phyloP scores from a whole-genome alignment of 495 filamentous ascomycete species.

The Penicillium psychrofluorescens region DNA sequence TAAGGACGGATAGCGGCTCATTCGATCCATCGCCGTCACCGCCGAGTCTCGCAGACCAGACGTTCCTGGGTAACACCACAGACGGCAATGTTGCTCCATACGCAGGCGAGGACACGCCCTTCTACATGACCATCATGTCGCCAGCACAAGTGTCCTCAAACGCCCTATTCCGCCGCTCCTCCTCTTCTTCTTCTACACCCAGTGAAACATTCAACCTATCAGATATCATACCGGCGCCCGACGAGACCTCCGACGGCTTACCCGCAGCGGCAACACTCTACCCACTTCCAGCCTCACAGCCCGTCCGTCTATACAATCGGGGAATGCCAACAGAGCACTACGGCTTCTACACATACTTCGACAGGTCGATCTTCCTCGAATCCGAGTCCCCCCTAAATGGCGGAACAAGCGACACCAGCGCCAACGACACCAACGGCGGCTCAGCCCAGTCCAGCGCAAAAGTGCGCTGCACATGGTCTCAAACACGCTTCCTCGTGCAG shows the following conservation, averaged over 20 bases:
- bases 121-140: constrained; percentile 41
- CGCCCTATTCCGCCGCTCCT: constrained; percentile 18
- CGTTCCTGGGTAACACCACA: constrained; percentile 77
- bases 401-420: constrained; percentile 20
- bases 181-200: constrained; percentile 21
- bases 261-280: constrained; percentile 62
- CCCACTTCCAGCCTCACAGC: constrained; percentile 64
- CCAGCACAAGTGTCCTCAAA: constrained; percentile 18
- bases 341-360: constrained; percentile 88
- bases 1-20: constrained; percentile 8
- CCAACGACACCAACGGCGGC: constrained; percentile 60
- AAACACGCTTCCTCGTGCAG: constrained; percentile 80
- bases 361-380: constrained; percentile 76
- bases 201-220: constrained; percentile 28
- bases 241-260: constrained; percentile 56
- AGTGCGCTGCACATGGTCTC: constrained; percentile 68
- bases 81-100: constrained; percentile 58
- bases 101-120: constrained; percentile 45
- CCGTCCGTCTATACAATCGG: constrained; percentile 78
- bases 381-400: constrained; percentile 35
- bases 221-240: constrained; percentile 52
- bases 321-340: constrained; percentile 77
- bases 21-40: constrained; percentile 55
- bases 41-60: constrained; percentile 60
- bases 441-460: constrained; percentile 50